Evolutionary conservation across 1,284 basidiomycete species (phyloP), one percentile per base, ranked within the genome.

Genomic region (Tilletia setariae): DNA sequence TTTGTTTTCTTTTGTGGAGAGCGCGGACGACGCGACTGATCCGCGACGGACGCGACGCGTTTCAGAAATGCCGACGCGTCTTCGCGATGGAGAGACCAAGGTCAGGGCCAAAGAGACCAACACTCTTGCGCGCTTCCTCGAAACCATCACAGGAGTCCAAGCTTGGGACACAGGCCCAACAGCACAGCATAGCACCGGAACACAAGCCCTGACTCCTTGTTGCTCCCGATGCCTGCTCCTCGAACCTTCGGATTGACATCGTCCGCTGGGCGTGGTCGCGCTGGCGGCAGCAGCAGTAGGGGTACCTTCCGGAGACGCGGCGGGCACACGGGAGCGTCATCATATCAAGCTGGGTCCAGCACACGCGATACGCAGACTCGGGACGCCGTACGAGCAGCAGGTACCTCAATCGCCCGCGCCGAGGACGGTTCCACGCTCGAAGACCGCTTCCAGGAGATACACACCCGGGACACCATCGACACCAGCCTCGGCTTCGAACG

Each of bases 401-500:
- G 56, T 19, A 19, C 13, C 28, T 32, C 15, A 16, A 61, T 61
- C 25, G 28, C 56, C 16, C 56, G 56, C 56, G 56, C 56, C 56
- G 75, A 79, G 56, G 79, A 77, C 28, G 80, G 76, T 42, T 76
- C 76, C 13, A 72, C 75, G 25, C 69, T 76, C 53, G 80, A 81
- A 66, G 81, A 81, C 44, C 76, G 81, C 28, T 81, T 82, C 70
- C 72, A 79, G 43, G 71, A 75, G 32, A 77, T 79, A 53, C 73
- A 73, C 25, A 75, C 71, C n/a, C 75, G 79, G 64, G 93, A 98
- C 82, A 92, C 94, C 79, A 88, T 98, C 32, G 95, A 99, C 79
- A 92, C 93, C 83, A 92, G 91, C 81, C 86, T 98, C 32, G 96
- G 96, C 0, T 98, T 98, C 83, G 69, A 70, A 30, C 74, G 79